Percentiles rank a stretch among this genome's conserved stretches.
Conservation (phyloP, 108 stramenopile genomes). For the Pinguiococcus pyrenoidosus region DNA sequence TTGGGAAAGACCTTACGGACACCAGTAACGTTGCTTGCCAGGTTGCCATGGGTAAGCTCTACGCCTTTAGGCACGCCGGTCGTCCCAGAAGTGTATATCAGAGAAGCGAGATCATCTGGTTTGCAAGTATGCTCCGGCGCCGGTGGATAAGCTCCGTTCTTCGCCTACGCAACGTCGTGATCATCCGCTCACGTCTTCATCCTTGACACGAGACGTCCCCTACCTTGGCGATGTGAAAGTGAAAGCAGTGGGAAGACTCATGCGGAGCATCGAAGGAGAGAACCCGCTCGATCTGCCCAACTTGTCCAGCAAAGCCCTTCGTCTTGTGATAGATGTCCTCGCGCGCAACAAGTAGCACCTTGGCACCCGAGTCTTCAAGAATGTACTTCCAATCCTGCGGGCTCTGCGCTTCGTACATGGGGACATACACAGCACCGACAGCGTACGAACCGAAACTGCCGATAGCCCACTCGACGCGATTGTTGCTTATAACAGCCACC, state of each 20-base stretch:
- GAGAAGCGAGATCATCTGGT: conserved; percentile 67
- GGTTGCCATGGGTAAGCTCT: conserved; percentile 71
- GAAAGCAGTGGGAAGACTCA: conserved; percentile 23
- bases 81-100: conserved; percentile 91
- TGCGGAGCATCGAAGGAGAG: conserved; percentile 25
- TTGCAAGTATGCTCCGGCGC: background rate
- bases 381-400: conserved; percentile 83
- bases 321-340: conserved; percentile 58
- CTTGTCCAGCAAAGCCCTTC: conserved; percentile 46
- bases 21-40: conserved; percentile 60
- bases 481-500: conserved; percentile 76
- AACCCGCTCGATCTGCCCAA: conserved; percentile 49
- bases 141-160: background rate
- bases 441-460: conserved; percentile 68
- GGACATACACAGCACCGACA: conserved; percentile 72
- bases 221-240: background rate
- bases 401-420: conserved; percentile 95
- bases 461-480: conserved; percentile 80
- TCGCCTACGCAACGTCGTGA: background rate
- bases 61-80: conserved; percentile 91
- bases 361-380: conserved; percentile 65
- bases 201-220: background rate
- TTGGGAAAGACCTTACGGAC: conserved; percentile 39
- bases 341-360: conserved; percentile 27
- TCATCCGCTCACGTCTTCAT: background rate